These are phyloP conservation scores for Pseudogymnoascus sp. DNA, from an alignment of 2,329 filamentous ascomycete genomes.

Conservation along the genomic window DNA sequence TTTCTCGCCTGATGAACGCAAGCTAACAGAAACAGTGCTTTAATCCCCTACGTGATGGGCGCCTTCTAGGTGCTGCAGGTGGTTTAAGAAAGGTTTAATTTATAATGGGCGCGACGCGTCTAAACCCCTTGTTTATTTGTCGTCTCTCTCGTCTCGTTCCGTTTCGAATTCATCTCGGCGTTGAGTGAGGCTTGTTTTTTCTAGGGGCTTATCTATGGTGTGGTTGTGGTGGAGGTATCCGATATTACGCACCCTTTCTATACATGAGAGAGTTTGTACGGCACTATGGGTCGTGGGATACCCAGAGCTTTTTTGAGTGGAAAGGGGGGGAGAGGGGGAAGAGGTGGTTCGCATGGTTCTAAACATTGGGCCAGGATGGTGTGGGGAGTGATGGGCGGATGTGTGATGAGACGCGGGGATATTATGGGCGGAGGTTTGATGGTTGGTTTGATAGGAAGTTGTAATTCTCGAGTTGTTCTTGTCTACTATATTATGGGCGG, in stretches of 20 bases:
- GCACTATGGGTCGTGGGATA: background rate
- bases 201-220: background rate
- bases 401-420: background rate
- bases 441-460: background rate
- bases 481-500: conserved; percentile 2
- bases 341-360: background rate
- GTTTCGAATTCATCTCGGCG: background rate
- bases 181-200: conserved; percentile 4
- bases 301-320: background rate
- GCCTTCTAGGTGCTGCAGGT: conserved; percentile 15
- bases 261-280: background rate
- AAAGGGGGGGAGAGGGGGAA: background rate
- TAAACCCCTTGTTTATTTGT: background rate
- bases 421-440: background rate
- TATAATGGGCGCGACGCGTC: background rate
- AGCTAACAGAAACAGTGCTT: conserved; percentile 23
- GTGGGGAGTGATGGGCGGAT: background rate
- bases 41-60: conserved; percentile 28
- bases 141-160: background rate
- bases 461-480: conserved; percentile 6
- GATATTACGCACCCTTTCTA: background rate
- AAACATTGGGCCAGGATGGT: background rate
- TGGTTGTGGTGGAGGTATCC: background rate
- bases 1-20: background rate
- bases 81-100: conserved; percentile 3